Base-by-base conservation (phyloP, 2,329 filamentous ascomycete genomes). In the Colletotrichum higginsianum region DNA sequence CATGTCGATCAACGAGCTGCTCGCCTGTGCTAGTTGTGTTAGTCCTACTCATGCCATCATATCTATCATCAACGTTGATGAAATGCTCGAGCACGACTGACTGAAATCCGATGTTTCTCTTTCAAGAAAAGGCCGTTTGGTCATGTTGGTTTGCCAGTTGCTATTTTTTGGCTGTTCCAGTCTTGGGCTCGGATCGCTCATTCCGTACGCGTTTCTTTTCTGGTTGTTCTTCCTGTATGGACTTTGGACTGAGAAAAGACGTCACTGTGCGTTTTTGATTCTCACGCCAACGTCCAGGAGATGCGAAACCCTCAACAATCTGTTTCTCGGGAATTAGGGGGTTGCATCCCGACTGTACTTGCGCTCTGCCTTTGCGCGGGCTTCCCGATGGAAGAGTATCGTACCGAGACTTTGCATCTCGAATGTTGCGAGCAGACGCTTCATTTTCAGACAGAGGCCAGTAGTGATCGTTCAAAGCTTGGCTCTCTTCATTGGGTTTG, bases 191-290 rank as follows among this genome's bases (percentile, higher is more conserved):
- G n/a, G 16, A 13, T 40, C 21, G 23, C 35, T 44, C 30, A 35
- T 56, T 23, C 11, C 49, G 61, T 38, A 30, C 15, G 12, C 66
- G 44, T 56, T 68, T 68, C 23, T 53, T 52, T n/a, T 50, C 61
- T 18, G 66, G 61, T 15, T 40, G 30, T 5, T 50, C 52, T 15
- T 52, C 35, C 23, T 58, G 35, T n/a, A 18, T n/a, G 5, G 52
- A 68, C 30, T 44, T 5, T 21, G 66, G 66, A 44, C 44, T 58
- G 6, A 65, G 16, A 16, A 52, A 38, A 3, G 18, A 52, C 11
- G 61, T 47, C 7, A n/a, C 52, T 47, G 42, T 42, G 38, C 66
- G 52, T 47, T 68, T 65, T 21, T 35, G 44, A 23, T 4, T n/a
- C 23, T 21, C 47, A 18, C 11, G 21, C 66, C 66, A 53, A 9